Conservation (phyloP, 2,329 filamentous ascomycete genomes). For the Alternaria incomplexa region DNA sequence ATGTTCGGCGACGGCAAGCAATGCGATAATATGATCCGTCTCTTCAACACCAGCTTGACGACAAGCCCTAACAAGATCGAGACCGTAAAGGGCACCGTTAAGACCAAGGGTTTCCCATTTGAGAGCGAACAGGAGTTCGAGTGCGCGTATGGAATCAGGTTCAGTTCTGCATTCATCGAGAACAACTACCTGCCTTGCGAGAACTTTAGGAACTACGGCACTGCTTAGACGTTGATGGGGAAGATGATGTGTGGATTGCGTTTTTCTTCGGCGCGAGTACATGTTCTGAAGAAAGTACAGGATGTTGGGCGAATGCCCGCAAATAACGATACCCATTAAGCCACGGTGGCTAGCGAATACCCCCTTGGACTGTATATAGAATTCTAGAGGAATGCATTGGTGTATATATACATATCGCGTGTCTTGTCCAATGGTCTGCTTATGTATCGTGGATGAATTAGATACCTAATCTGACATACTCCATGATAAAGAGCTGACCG, state of each 20-base stretch:
- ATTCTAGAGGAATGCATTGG: background rate
- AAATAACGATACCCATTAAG: background rate
- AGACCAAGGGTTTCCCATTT: slow-evolving; percentile 39
- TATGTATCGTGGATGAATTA: too few relatives aligned
- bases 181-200: slow-evolving; percentile 47
- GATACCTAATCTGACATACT: too few relatives aligned
- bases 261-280: background rate
- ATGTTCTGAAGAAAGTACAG: background rate
- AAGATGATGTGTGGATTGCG: background rate
- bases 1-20: slow-evolving; percentile 50
- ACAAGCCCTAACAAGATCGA: slow-evolving; percentile 40
- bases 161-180: slow-evolving; percentile 51
- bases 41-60: slow-evolving; percentile 56
- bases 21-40: slow-evolving; percentile 54
- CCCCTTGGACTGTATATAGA: background rate
- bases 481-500: background rate
- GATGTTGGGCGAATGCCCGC: background rate
- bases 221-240: background rate
- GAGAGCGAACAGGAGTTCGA: slow-evolving; percentile 34
- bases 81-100: slow-evolving; percentile 42
- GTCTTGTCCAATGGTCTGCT: background rate
- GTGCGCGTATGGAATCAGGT: slow-evolving; percentile 41
- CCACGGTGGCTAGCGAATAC: background rate
- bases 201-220: slow-evolving; percentile 37
- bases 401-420: background rate